Base-by-base conservation (phyloP, 2,329 filamentous ascomycete species). In the Aspergillus novofumigatus region DNA sequence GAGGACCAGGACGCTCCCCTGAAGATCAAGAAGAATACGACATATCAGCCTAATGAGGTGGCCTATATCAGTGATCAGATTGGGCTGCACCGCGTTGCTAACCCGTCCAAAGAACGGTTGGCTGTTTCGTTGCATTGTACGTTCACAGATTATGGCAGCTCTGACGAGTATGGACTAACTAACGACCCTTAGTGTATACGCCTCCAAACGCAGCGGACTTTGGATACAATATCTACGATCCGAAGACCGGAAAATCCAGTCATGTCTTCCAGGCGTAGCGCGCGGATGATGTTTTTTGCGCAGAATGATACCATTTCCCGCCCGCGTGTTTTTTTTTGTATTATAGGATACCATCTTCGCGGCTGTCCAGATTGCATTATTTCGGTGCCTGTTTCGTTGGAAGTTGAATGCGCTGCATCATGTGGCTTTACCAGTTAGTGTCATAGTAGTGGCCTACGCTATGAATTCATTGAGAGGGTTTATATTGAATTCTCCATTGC, bases 191-290 rank as follows among this genome's bases (percentile, higher is more conserved):
- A 71, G 69, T 71, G 42, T 71, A 71, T 45, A 71, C 69, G 1
- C 69, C 69, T 1, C 69, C 69, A 0, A 71, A 71, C 62, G 69
- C 69, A 14, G 69, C 69, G 1, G 69, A 71, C 29, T 70, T 69
- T 50, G 69, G 69, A 3, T 71, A 70, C 41, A 65, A 71, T 41
- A 66, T 71, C 28, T 71, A 68, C 51, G 65, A 71, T 25, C 44
- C 23, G 5, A 21, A 26, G 4, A 47, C 44, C 21, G 44, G 44
- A 25, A 21, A 4, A 23, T 47, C 44, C 44, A 47, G 44, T 17
- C 44, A 47, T 47, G 44, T 47, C 10, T 47, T 25, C 44, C 44
- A 47, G 44, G 44, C 44, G 44, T 47, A 47, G 44, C 3, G 44
- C 9, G 10, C 10, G 6, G 8, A 14, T 23, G 44, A 47, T 14